These are phyloP conservation scores for Tephrocybe rancida DNA, from an alignment of 768 basidiomycete genomes.

Conservation along the genomic window DNA sequence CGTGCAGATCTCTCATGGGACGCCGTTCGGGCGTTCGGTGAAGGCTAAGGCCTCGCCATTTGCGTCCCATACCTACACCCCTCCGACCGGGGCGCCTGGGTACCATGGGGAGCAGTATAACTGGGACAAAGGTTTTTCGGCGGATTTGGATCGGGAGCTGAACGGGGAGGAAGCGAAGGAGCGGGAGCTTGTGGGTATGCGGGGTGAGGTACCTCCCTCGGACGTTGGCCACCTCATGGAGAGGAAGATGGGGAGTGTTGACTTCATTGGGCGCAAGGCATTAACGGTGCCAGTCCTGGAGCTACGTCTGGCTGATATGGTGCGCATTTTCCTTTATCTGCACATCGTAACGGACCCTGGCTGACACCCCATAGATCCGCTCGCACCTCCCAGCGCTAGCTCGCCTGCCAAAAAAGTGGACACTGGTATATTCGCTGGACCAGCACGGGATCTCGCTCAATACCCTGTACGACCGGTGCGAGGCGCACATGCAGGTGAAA, in stretches of 20 bases:
- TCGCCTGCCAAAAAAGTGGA: conserved; percentile 73
- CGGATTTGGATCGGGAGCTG: conserved; percentile 45
- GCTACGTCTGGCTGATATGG: conserved; percentile 58
- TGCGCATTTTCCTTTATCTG: conserved; percentile 33
- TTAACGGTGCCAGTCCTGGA: conserved; percentile 55
- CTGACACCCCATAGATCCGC: conserved; percentile 59
- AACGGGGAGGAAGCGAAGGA: conserved; percentile 16
- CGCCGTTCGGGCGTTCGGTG: conserved; percentile 49
- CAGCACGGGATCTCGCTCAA: conserved; percentile 93
- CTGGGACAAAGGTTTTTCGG: conserved; percentile 72
- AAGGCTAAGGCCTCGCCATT: conserved; percentile 33
- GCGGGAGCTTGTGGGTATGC: conserved; percentile 20
- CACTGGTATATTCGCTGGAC: conserved; percentile 86
- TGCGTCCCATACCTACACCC: conserved; percentile 39
- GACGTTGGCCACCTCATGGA: conserved; percentile 51
- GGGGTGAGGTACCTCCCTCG: conserved; percentile 1
- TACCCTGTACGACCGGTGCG: conserved; percentile 78
- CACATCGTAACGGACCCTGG: neutral
- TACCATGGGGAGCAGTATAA: conserved; percentile 63
- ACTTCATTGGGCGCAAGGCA: conserved; percentile 57
- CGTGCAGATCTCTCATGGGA: conserved; percentile 39
- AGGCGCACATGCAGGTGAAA: conserved; percentile 34
- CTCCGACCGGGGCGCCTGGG: conserved; percentile 74
- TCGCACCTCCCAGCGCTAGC: conserved; percentile 72
- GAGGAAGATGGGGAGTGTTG: conserved; percentile 50